These are phyloP conservation scores for Brassica napus DNA, from an alignment of 345 rosid species.

Conservation along the genomic window DNA sequence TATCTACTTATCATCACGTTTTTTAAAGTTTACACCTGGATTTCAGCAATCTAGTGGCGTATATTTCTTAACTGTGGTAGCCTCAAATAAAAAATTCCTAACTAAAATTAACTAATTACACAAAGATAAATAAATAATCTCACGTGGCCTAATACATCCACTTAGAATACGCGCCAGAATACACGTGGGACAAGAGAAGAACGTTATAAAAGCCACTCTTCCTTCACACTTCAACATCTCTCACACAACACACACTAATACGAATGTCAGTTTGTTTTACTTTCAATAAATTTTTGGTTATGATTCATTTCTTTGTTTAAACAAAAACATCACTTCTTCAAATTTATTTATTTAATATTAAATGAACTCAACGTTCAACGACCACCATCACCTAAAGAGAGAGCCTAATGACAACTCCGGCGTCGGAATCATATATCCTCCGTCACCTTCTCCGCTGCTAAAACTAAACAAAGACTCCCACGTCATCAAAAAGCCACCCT, in stretches of 20 bases:
- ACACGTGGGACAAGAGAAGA: conserved; percentile 20
- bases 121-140: not conserved
- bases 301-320: not conserved
- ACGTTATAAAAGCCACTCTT: conserved; percentile 30
- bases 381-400: conserved; percentile 30
- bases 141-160: conserved; percentile 12
- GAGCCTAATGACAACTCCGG: conserved; percentile 31
- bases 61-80: conserved; percentile 15
- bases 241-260: not conserved
- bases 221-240: not conserved
- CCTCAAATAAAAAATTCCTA: not conserved
- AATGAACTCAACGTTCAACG: conserved; percentile 33
- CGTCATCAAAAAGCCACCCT: conserved; percentile 49
- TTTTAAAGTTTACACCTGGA: not conserved
- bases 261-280: conserved; percentile 14
- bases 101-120: conserved; percentile 7
- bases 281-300: not conserved
- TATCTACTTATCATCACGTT: conserved; percentile 4
- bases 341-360: not conserved
- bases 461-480: conserved; percentile 57
- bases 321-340: not conserved
- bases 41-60: conserved; percentile 38
- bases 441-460: conserved; percentile 28
- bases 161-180: not conserved
- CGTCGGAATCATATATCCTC: conserved; percentile 13